Base-by-base conservation (phyloP, 2,329 filamentous ascomycete genomes). In the Fusarium sp. region DNA sequence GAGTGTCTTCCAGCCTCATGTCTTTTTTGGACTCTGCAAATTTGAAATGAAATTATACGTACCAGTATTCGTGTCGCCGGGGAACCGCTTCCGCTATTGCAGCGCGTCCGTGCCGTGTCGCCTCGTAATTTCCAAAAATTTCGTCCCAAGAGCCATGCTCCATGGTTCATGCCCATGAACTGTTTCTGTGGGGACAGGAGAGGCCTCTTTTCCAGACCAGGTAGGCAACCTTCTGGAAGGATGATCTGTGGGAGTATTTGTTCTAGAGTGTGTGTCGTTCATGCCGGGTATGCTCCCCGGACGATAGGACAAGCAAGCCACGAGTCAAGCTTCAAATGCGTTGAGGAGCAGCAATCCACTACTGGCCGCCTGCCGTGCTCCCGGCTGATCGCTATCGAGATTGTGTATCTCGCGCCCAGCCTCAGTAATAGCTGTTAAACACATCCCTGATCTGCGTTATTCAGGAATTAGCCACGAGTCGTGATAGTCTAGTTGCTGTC, bases 41-140 rank as follows among this genome's bases (percentile, higher is more conserved):
- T 62, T 43, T 66, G 51, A 57, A 53, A 51, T 68, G 65, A 66
- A 56, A 67, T 51, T 50, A 48, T 52, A 52, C 51, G 51, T 19
- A 25, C 30, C 26, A 51, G 41, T 42, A 61, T 73, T 75, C 70
- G 63, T 74, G 74, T 75, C 71, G 61, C 77, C 77, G 76, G 77
- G 76, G 76, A 78, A 72, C 70, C 25, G 42, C 72, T 77, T 77
- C 76, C 77, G 76, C 66, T 52, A 54, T 64, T 53, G 52, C 62
- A 71, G 59, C 58, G 72, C 50, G 65, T 67, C 69, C 62, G 64
- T 72, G 63, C 67, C 51, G 49, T 55, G 66, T 63, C 69, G 71
- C 63, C 58, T 55, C 63, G 68, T 78, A 76, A 78, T 78, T 76
- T 77, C 65, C 76, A 72, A 55, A 67, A 51, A 63, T 72, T 72